These are phyloP conservation scores for Malassezia pachydermatis DNA, from an alignment of 1,284 basidiomycete species.

Conservation along the genomic window DNA sequence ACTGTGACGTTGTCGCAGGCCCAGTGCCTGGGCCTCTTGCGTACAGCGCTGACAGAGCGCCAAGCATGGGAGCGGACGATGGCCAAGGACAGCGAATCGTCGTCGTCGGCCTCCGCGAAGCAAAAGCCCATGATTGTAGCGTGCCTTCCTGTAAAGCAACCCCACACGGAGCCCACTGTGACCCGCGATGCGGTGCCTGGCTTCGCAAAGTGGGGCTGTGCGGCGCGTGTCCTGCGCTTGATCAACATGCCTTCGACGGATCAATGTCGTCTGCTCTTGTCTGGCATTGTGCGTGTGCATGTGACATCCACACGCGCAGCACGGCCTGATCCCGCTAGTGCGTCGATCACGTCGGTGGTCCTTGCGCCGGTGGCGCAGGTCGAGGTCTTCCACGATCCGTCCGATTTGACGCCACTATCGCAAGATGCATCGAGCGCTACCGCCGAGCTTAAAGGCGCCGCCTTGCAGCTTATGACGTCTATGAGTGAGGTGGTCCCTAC, in stretches of 20 bases:
- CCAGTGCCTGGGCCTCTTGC: constrained; percentile 42
- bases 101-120: constrained; percentile 12
- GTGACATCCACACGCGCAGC: constrained; percentile 24
- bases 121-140: constrained; percentile 9
- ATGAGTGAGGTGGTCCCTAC: background rate
- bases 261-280: constrained; percentile 40
- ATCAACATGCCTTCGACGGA: constrained; percentile 38
- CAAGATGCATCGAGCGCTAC: background rate
- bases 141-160: constrained; percentile 10
- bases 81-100: constrained; percentile 10
- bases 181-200: constrained; percentile 23
- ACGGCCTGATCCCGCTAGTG: background rate
- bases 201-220: constrained; percentile 40
- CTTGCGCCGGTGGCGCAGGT: background rate
- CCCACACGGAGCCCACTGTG: constrained; percentile 20
- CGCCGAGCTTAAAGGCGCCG: constrained; percentile 24
- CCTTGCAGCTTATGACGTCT: constrained; percentile 30
- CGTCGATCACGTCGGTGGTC: background rate
- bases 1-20: constrained; percentile 39
- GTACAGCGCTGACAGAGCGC: constrained; percentile 32
- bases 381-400: constrained; percentile 17
- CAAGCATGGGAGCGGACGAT: background rate
- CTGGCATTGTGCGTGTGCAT: constrained; percentile 36
- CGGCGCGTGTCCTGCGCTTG: constrained; percentile 39
- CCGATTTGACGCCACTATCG: background rate